Conservation (phyloP, 768 basidiomycete genomes). For the Hemileccinum impolitum region DNA sequence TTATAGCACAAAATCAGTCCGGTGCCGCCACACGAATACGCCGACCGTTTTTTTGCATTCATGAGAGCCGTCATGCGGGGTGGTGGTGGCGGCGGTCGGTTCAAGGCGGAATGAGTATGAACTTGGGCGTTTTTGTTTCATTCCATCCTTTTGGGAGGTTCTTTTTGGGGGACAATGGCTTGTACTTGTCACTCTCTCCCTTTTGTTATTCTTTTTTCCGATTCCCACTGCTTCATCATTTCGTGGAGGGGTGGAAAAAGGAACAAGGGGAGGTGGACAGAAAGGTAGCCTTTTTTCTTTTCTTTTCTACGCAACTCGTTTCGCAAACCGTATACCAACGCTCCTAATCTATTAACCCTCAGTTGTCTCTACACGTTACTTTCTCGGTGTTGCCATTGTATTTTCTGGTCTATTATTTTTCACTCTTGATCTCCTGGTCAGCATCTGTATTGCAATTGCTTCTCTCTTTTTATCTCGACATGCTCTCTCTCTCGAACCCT, state of each 20-base stretch:
- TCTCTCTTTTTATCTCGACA: too few relatives aligned
- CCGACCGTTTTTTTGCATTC: constrained; percentile 82
- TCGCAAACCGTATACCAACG: constrained; percentile 14
- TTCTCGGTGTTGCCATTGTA: not conserved
- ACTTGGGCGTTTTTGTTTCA: not conserved
- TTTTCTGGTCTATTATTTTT: not conserved
- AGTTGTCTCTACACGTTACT: not conserved
- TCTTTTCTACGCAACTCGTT: not conserved
- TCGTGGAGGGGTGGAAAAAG: not conserved
- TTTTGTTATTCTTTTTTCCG: constrained; percentile 10
- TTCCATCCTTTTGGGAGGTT: not conserved
- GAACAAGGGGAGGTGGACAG: not conserved
- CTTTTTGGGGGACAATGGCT: constrained; percentile 7
- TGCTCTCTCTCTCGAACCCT: too few relatives aligned
- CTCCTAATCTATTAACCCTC: constrained; percentile 12
- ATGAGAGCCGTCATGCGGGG: constrained; percentile 85
- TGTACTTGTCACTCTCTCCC: constrained; percentile 4
- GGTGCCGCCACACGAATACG: constrained; percentile 84
- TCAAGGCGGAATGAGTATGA: constrained; percentile 40
- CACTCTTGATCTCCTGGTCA: too few relatives aligned
- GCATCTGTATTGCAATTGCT: too few relatives aligned
- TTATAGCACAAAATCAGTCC: constrained; percentile 91
- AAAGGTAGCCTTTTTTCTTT: too few relatives aligned
- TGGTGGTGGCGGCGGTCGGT: constrained; percentile 59
- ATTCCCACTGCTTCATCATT: not conserved